These are phyloP conservation scores for Diplodia seriata DNA, from an alignment of 2,329 filamentous ascomycete species.

Conservation along the genomic window DNA sequence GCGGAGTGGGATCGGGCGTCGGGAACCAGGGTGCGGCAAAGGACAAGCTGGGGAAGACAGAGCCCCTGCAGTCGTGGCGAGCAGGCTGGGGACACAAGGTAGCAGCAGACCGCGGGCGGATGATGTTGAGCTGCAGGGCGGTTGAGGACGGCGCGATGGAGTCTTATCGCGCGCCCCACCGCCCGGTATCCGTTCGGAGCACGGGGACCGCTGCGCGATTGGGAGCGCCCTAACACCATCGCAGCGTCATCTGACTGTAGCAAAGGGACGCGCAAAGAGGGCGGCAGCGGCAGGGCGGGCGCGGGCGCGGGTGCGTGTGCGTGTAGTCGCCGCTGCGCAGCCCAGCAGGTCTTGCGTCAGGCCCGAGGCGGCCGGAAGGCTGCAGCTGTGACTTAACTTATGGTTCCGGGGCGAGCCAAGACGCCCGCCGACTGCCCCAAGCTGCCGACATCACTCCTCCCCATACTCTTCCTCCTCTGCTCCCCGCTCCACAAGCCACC, in stretches of 20 bases:
- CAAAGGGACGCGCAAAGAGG: background rate
- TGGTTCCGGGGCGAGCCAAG: conserved; percentile 31
- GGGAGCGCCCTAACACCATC: conserved; percentile 21
- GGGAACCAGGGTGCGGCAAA: background rate
- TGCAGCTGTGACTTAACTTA: conserved; percentile 28
- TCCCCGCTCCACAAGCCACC: conserved; percentile 15
- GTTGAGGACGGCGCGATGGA: background rate
- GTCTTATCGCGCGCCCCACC: conserved; percentile 25
- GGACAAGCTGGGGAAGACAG: background rate
- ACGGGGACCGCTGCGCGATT: conserved; percentile 29
- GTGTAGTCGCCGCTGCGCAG: background rate
- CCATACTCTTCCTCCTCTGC: conserved; percentile 19
- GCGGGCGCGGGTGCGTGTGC: background rate
- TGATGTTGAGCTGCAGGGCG: conserved; percentile 22
- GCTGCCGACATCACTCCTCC: conserved; percentile 31
- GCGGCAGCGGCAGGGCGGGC: background rate
- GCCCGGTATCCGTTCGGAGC: conserved; percentile 19
- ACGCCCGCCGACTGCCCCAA: conserved; percentile 32
- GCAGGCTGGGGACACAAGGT: conserved; percentile 3
- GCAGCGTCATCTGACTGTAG: conserved; percentile 26
- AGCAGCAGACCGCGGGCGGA: conserved; percentile 15
- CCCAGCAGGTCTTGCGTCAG: background rate
- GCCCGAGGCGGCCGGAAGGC: background rate
- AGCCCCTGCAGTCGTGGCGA: background rate
- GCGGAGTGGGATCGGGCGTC: too few relatives aligned